Percentiles rank a stretch among this genome's conserved stretches.
Conservation (phyloP, 2,329 filamentous ascomycete genomes). For the Aspergillus pseudonomiae region DNA sequence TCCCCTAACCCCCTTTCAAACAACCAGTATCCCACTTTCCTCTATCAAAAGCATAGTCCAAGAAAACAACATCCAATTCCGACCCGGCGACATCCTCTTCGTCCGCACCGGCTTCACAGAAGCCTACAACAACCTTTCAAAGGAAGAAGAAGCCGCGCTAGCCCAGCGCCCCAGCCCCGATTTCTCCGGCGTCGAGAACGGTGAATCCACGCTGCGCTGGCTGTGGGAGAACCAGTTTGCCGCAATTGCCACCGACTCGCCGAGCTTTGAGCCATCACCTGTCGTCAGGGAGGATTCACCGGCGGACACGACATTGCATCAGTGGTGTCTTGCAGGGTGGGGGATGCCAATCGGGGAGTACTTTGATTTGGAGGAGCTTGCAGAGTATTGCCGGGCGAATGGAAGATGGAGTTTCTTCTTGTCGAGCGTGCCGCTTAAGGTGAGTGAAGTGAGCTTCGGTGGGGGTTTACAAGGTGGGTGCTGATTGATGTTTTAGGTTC, state of each 20-base stretch:
- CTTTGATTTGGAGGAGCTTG: constrained; percentile 48
- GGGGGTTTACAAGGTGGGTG: background rate
- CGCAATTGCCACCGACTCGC: constrained; percentile 60
- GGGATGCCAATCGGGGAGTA: constrained; percentile 52
- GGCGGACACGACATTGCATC: constrained; percentile 28
- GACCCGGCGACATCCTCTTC: constrained; percentile 60
- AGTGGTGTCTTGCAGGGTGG: constrained; percentile 50
- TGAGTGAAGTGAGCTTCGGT: constrained; percentile 18
- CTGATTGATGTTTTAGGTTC: constrained; percentile 33
- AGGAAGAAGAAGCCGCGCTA: constrained; percentile 42
- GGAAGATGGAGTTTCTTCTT: constrained; percentile 53
- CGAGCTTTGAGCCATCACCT: constrained; percentile 50
- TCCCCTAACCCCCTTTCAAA: constrained; percentile 44
- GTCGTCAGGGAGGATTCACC: constrained; percentile 44
- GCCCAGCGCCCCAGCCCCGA: constrained; percentile 28
- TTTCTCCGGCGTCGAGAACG: constrained; percentile 52
- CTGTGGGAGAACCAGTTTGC: constrained; percentile 61
- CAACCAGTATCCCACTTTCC: constrained; percentile 47
- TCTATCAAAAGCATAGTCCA: constrained; percentile 50
- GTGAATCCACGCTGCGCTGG: constrained; percentile 56
- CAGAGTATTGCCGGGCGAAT: constrained; percentile 39
- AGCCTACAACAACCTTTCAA: constrained; percentile 44
- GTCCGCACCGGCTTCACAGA: constrained; percentile 57
- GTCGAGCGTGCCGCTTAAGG: constrained; percentile 52
- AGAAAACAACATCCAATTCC: constrained; percentile 44